Conservation (phyloP, 2,329 filamentous ascomycete species). For the Pseudocercospora musae region DNA sequence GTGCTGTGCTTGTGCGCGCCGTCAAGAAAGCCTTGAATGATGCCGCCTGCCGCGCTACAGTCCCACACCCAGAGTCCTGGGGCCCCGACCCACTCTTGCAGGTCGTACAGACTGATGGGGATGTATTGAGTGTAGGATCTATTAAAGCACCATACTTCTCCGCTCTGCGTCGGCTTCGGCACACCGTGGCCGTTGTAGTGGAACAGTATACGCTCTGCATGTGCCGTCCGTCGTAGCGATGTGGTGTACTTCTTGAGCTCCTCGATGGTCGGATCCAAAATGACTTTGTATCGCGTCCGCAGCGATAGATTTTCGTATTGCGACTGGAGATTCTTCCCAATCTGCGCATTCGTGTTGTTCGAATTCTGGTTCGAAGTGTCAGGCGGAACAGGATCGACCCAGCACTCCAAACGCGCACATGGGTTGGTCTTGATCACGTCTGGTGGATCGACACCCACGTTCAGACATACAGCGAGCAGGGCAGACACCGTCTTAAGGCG, state of each 20-base stretch:
- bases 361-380: constrained; percentile 39
- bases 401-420: constrained; percentile 90
- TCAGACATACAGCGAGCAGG: constrained; percentile 88
- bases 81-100: constrained; percentile 92
- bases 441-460: constrained; percentile 95
- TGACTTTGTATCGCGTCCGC: constrained; percentile 95
- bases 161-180: constrained; percentile 88
- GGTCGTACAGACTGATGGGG: constrained; percentile 88
- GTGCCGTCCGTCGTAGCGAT: constrained; percentile 83
- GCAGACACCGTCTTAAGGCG: constrained; percentile 95
- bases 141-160: constrained; percentile 99
- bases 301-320: constrained; percentile 96
- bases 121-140: constrained; percentile 99
- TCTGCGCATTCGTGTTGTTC: constrained; percentile 64
- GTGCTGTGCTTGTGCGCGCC: constrained; percentile 94
- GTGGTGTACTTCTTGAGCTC: constrained; percentile 96
- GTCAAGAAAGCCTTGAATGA: constrained; percentile 88
- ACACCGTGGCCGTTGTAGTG: constrained; percentile 99
- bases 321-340: constrained; percentile 90
- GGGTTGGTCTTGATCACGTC: constrained; percentile 95
- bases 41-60: constrained; percentile 93
- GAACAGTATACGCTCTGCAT: constrained; percentile 93
- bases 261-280: constrained; percentile 92
- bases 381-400: constrained; percentile 82
- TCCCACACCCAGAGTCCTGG: constrained; percentile 98